Evolutionary conservation across 768 basidiomycete genomes (phyloP).

Genomic region (Cystoderma amianthinum): DNA sequence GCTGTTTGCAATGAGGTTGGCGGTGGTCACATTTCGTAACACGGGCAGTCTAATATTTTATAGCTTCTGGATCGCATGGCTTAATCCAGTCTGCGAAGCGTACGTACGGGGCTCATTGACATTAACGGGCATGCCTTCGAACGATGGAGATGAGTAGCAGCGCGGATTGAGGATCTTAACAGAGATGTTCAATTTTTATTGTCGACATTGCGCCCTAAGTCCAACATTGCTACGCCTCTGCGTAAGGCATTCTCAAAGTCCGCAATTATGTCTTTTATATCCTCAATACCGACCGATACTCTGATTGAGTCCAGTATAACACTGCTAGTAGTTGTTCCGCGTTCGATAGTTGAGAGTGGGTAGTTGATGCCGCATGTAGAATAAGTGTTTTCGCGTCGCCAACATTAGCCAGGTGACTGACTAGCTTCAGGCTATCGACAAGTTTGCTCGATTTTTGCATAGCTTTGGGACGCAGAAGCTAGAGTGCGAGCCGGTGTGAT

Average conservation of each 20-base stretch:
- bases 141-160: too few relatives aligned
- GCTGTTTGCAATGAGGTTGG: too few relatives aligned
- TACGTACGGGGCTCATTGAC: too few relatives aligned
- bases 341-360: conserved; percentile 60
- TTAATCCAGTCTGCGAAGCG: too few relatives aligned
- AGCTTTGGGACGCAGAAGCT: conserved; percentile 53
- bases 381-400: conserved; percentile 79
- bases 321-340: conserved; percentile 56
- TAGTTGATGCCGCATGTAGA: conserved; percentile 74
- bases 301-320: conserved; percentile 74
- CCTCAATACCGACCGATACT: conserved; percentile 39
- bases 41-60: too few relatives aligned
- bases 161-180: too few relatives aligned
- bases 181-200: too few relatives aligned
- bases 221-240: too few relatives aligned
- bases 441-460: conserved; percentile 43
- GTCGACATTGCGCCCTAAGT: too few relatives aligned
- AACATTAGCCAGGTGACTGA: conserved; percentile 69
- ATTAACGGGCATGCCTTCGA: too few relatives aligned
- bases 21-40: too few relatives aligned
- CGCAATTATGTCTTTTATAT: conserved; percentile 33
- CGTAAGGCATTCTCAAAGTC: conserved; percentile 30
- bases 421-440: conserved; percentile 66
- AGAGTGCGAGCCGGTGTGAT: conserved; percentile 51
- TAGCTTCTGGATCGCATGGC: too few relatives aligned